Base-by-base conservation (phyloP, 2,329 filamentous ascomycete species). In the Rutstroemia sydowiana region DNA sequence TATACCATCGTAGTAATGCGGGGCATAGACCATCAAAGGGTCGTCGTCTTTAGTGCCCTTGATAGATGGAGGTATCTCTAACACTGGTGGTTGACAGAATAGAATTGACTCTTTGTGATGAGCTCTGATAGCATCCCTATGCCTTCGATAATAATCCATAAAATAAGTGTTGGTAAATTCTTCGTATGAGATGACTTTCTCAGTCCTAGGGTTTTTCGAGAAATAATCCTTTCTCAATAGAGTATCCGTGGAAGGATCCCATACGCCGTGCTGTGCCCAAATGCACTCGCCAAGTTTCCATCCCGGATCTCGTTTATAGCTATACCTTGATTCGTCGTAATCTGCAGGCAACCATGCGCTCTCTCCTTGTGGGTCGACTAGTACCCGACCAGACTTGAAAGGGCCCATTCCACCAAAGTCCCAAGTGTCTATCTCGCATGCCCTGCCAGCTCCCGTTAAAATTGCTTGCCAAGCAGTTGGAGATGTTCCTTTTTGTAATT, bases 241-340 rank as follows among this genome's bases (percentile, higher is more conserved):
- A 0, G 78, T 81, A 65, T 96, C 90, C 2, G 79, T 86, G 3
- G 75, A 72, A 5, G 87, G 84, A 64, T 98, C 89, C 93, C 93
- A 98, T 5, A 98, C 82, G 1, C 91, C 92, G 67, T 98, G 91
- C 65, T 96, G 92, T 3, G 93, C 92, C 93, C 93, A 98, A 37
- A 98, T 68, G 64, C 93, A 97, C 68, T 95, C 82, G n/a, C 93
- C 93, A 16, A 98, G 72, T 67, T 85, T 91, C 93, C 93, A 98
- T 7, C 76, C 84, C 0, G 87, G 78, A 64, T 95, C 88, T 58
- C 93, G 81, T 66, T 87, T 90, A 83, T 88, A 98, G 32, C 88
- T 88, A 67, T 98, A 98, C 57, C 82, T 80, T 11, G 81, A 84
- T 59, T 98, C 93, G 62, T 95, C 86, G 66, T 92, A 89, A 53